A percentile compares a stretch with the other conserved stretches of the same genome.
phyloP scores from a whole-genome alignment of 176 grass and related monocot genomes.

The Hsuehochloa calcarea region DNA sequence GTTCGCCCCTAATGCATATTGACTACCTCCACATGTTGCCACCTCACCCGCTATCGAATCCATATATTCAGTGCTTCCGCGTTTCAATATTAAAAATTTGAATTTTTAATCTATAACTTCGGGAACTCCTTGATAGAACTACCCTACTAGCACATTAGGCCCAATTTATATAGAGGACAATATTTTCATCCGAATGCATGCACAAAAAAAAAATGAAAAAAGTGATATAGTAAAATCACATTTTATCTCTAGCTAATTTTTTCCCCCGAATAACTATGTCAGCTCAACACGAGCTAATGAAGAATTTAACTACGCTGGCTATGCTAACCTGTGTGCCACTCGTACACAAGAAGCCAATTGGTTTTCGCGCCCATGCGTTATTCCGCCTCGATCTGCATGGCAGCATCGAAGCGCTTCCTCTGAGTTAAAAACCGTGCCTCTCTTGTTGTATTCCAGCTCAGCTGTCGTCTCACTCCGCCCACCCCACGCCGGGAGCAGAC shows the following conservation, averaged over 20 bases:
- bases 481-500: neutral
- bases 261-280: neutral
- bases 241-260: neutral
- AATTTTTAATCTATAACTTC: neutral
- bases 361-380: neutral
- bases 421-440: neutral
- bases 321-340: neutral
- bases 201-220: neutral
- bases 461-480: neutral
- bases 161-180: neutral
- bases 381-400: neutral
- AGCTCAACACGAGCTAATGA: neutral
- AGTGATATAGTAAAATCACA: neutral
- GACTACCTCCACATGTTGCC: neutral
- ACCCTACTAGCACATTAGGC: no score
- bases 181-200: neutral
- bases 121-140: no score
- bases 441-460: constrained; percentile 25
- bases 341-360: neutral
- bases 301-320: no score
- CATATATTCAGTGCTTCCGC: neutral
- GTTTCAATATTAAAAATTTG: neutral
- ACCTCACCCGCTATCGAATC: neutral
- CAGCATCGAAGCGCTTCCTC: neutral
- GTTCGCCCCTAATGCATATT: no score